phyloP scores from a whole-genome alignment of 164 flowering plant genomes.

The Nelumbo lutea region DNA sequence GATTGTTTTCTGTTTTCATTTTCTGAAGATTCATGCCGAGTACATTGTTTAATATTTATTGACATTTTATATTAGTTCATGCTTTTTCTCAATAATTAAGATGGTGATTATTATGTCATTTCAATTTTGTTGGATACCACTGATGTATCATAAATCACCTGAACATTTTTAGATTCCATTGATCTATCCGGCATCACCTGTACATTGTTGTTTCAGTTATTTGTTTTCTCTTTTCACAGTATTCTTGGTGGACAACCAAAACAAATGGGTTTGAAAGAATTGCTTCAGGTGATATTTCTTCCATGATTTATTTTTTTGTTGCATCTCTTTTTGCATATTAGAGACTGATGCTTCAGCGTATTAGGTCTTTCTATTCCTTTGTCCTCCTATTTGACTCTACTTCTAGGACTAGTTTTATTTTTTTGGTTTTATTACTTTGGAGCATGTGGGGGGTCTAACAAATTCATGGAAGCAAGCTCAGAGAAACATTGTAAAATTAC shows the following conservation, averaged over 20 bases:
- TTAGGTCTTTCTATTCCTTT: too few relatives aligned
- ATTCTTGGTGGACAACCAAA: conserved; percentile 87
- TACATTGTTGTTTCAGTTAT: background rate
- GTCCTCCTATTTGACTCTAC: too few relatives aligned
- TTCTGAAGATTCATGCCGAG: background rate
- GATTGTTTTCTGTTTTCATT: background rate
- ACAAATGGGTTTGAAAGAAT: conserved; percentile 84
- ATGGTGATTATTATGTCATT: background rate
- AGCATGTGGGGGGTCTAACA: too few relatives aligned
- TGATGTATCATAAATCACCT: background rate
- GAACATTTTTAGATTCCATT: background rate
- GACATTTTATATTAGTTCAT: background rate
- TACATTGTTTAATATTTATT: background rate
- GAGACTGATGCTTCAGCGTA: too few relatives aligned
- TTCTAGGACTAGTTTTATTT: too few relatives aligned
- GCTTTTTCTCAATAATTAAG: background rate
- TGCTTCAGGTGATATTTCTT: conserved; percentile 62
- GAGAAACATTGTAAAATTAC: too few relatives aligned
- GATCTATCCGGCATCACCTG: background rate
- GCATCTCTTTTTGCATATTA: background rate
- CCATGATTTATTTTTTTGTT: background rate
- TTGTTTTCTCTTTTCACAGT: conserved; percentile 28
- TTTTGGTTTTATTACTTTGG: too few relatives aligned
- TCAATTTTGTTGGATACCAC: background rate
- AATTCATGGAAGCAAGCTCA: too few relatives aligned